A percentile compares a stretch with the other conserved stretches of the same genome.
Conservation (phyloP, 2,329 filamentous ascomycete genomes). For the Apiospora marii region DNA sequence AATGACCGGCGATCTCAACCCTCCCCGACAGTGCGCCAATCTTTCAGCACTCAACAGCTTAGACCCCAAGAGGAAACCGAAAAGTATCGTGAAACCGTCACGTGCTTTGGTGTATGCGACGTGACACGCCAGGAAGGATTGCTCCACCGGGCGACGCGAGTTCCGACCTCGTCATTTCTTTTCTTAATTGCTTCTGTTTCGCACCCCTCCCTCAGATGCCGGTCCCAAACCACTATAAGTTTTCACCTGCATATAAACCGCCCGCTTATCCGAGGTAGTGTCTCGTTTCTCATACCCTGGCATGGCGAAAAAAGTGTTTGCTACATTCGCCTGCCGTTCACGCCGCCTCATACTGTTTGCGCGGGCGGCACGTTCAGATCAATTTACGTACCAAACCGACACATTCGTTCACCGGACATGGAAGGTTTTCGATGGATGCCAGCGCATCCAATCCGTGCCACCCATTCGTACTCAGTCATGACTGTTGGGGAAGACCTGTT, state of each 20-base stretch:
- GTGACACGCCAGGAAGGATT: conserved; percentile 20
- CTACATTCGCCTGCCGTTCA: background rate
- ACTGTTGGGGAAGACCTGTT: background rate
- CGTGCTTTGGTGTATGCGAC: conserved; percentile 28
- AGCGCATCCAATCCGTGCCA: conserved; percentile 15
- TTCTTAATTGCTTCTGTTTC: background rate
- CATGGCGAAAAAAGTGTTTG: background rate
- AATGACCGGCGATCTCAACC: conserved; percentile 14
- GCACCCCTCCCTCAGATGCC: background rate
- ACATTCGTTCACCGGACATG: background rate
- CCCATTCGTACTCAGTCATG: background rate
- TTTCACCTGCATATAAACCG: conserved; percentile 3
- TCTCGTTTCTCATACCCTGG: conserved; percentile 1
- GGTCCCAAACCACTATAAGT: background rate
- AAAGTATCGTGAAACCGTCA: conserved; percentile 24
- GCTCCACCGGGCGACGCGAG: conserved; percentile 46
- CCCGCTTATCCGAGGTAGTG: conserved; percentile 17
- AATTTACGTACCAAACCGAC: background rate
- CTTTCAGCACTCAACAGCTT: conserved; percentile 7
- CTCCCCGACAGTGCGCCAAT: background rate
- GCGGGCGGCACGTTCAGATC: background rate
- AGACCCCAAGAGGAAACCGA: conserved; percentile 1
- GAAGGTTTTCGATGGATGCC: conserved; percentile 9
- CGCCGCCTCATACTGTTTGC: background rate
- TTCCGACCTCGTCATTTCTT: conserved; percentile 47